These are phyloP conservation scores for Penicillium sp. DNA, from an alignment of 2,329 filamentous ascomycete species.

Conservation along the genomic window DNA sequence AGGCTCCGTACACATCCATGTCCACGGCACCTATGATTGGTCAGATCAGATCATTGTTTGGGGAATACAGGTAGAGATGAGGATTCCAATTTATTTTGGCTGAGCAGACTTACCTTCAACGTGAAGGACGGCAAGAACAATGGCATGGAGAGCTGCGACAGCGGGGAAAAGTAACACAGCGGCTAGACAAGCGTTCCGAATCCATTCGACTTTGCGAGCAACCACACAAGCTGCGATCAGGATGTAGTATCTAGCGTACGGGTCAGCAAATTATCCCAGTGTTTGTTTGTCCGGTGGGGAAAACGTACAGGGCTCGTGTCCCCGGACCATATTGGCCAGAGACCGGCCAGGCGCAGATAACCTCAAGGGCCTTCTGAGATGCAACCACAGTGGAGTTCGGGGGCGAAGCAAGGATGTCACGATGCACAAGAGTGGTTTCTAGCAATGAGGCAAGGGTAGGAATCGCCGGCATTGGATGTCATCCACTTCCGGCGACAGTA, in stretches of 20 bases:
- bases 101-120: slow-evolving; percentile 52
- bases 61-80: no score
- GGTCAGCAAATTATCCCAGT: slow-evolving; percentile 1
- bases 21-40: slow-evolving; percentile 58
- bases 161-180: slow-evolving; percentile 64
- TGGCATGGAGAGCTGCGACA: slow-evolving; percentile 64
- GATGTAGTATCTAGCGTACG: slow-evolving; percentile 58
- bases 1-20: slow-evolving; percentile 69
- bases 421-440: slow-evolving; percentile 14
- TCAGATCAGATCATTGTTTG: slow-evolving; percentile 5
- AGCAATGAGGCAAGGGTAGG: slow-evolving; percentile 8
- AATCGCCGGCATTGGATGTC: slow-evolving; percentile 24
- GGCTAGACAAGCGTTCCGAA: slow-evolving; percentile 64
- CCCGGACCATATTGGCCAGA: slow-evolving; percentile 47
- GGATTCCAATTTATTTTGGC: background rate
- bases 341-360: slow-evolving; percentile 48
- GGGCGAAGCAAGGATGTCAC: slow-evolving; percentile 9
- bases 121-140: slow-evolving; percentile 62
- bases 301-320: slow-evolving; percentile 42
- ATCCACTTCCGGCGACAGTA: slow-evolving; percentile 4
- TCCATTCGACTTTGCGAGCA: slow-evolving; percentile 62
- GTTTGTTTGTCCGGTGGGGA: background rate
- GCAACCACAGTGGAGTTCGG: slow-evolving; percentile 23
- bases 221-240: slow-evolving; percentile 65
- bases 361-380: slow-evolving; percentile 25